phyloP scores from a whole-genome alignment of 2,329 filamentous ascomycete species.

The Coniochaeta sp. region DNA sequence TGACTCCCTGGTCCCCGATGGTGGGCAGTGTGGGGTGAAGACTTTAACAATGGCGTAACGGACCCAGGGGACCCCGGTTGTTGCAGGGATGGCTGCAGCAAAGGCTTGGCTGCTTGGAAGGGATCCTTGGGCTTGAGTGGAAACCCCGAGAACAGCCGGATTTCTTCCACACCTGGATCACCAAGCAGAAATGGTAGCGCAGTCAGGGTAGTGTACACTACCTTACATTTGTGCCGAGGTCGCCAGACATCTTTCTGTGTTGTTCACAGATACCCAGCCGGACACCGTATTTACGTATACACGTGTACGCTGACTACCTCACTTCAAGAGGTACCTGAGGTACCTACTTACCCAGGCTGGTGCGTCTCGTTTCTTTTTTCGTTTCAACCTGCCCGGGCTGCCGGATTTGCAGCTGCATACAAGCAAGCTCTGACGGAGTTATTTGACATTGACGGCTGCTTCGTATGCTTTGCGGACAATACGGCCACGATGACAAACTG shows the following conservation, averaged over 20 bases:
- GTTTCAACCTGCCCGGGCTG: not conserved
- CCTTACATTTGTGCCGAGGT: not conserved
- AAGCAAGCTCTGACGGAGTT: not conserved
- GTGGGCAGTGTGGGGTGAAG: not conserved
- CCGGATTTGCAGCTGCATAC: not conserved
- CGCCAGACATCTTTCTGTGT: not conserved
- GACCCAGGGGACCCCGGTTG: not conserved
- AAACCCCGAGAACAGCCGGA: slow-evolving; percentile 6
- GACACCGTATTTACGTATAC: too few relatives aligned
- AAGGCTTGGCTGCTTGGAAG: not conserved
- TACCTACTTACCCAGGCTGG: too few relatives aligned
- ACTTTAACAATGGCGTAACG: not conserved
- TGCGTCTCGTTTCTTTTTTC: not conserved
- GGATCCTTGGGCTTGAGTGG: slow-evolving; percentile 1
- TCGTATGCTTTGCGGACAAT: not conserved
- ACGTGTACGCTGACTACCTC: not conserved
- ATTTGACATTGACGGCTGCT: not conserved
- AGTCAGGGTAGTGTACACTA: too few relatives aligned
- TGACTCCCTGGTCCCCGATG: not conserved
- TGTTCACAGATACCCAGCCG: not conserved
- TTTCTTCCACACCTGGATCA: not conserved
- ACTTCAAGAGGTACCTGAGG: too few relatives aligned
- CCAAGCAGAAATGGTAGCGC: not conserved
- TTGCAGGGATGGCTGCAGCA: not conserved
- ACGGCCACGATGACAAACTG: not conserved